Evolutionary conservation across 768 basidiomycete species (phyloP).

Genomic region (Gyrodon lividus): DNA sequence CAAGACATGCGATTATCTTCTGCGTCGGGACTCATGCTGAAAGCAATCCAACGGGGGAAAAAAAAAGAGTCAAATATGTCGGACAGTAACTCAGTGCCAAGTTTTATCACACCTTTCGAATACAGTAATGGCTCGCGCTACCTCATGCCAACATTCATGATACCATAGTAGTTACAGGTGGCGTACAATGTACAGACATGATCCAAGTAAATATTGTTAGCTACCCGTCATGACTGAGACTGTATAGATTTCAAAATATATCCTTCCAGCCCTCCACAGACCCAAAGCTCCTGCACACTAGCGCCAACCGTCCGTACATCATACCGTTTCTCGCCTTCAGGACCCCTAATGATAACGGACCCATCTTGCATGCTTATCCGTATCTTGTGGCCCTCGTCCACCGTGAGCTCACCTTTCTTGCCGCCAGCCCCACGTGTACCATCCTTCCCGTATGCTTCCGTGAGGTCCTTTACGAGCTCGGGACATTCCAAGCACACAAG

Average conservation of each 20-base stretch:
- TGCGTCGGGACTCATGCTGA: too few species aligned
- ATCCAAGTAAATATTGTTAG: too few species aligned
- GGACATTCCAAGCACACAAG: slow-evolving; percentile 93
- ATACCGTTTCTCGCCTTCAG: slow-evolving; percentile 55
- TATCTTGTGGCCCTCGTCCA: slow-evolving; percentile 66
- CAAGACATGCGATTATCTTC: too few species aligned
- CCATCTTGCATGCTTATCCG: slow-evolving; percentile 72
- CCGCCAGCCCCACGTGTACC: slow-evolving; percentile 80
- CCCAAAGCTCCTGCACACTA: slow-evolving; percentile 97
- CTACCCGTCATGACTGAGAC: too few species aligned
- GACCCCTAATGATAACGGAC: slow-evolving; percentile 51
- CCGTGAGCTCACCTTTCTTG: slow-evolving; percentile 77
- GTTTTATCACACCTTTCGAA: too few species aligned
- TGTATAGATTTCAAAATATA: slow-evolving; percentile 78
- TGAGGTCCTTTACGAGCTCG: slow-evolving; percentile 83
- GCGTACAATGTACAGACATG: too few species aligned
- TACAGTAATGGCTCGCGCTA: too few species aligned
- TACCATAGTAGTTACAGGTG: too few species aligned
- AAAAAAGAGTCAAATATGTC: too few species aligned
- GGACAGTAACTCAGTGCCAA: too few species aligned
- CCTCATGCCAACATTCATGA: too few species aligned
- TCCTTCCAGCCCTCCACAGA: slow-evolving; percentile 91
- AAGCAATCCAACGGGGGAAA: too few species aligned
- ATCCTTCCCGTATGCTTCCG: slow-evolving; percentile 67
- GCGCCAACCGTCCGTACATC: slow-evolving; percentile 75